Evolutionary conservation across 176 grass and related monocot genomes (phyloP).

Genomic region (Typha latifolia): DNA sequence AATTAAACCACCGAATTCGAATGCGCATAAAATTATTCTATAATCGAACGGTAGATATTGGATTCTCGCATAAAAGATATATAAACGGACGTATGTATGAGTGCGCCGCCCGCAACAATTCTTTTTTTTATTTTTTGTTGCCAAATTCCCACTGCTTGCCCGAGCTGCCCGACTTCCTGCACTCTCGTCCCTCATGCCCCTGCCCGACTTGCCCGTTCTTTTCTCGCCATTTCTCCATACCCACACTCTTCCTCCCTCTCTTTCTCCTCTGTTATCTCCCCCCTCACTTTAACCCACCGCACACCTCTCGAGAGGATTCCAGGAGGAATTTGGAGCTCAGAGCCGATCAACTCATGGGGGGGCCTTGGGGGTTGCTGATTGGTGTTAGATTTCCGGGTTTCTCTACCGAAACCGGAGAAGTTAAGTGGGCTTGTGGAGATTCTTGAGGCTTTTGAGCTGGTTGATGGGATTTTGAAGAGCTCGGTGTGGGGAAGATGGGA

Average conservation of each 20-base stretch:
- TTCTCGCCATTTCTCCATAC: background rate
- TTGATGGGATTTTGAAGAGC: slow-evolving; percentile 7
- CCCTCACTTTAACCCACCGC: background rate
- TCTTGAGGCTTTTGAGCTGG: slow-evolving; percentile 11
- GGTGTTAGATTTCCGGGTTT: background rate
- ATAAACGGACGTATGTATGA: too few species aligned
- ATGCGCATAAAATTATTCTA: too few species aligned
- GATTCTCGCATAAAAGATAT: too few species aligned
- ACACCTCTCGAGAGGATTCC: slow-evolving; percentile 26
- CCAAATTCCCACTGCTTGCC: slow-evolving; percentile 26
- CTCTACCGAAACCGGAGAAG: background rate
- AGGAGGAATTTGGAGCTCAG: slow-evolving; percentile 13
- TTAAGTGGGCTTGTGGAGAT: slow-evolving; percentile 13
- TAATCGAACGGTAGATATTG: too few species aligned
- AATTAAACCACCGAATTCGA: too few species aligned
- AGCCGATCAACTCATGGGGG: background rate
- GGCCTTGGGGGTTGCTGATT: background rate
- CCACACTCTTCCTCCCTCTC: slow-evolving; percentile 7
- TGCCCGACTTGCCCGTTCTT: slow-evolving; percentile 52
- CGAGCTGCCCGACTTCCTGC: slow-evolving; percentile 15
- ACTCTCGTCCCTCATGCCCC: background rate
- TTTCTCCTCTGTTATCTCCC: slow-evolving; percentile 12
- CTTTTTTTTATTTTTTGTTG: background rate
- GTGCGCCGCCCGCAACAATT: background rate
- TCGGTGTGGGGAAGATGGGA: slow-evolving; percentile 35